Base-by-base conservation (phyloP, 306 rosid species). In the Dalbergia oliveri region DNA sequence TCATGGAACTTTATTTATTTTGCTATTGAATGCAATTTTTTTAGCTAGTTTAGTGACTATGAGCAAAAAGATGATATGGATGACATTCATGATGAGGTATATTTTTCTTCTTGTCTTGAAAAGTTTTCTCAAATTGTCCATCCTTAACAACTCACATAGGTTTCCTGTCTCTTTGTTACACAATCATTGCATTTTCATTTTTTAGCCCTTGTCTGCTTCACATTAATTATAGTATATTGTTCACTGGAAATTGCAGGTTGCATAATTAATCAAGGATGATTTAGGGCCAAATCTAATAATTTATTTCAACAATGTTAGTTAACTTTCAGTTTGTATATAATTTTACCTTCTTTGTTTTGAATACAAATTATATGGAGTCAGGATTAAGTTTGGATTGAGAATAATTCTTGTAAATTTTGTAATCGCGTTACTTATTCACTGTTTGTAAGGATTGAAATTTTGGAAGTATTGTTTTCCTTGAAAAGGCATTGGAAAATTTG, bases 221-320 rank as follows among this genome's bases (percentile, higher is more conserved):
- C 45, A 72, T 58, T 70, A 9, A 45, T 92, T 90, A 82, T 86
- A 4, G 5, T 64, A 43, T 65, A 53, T 51, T 37, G 58, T 65
- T 66, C 44, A 71, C 62, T 79, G 49, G n/a, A 44, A 70, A 66
- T 66, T 58, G 83, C 81, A 86, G 89, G 79, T 79, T 43, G 89
- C 89, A 58, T 87, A 86, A 45, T 63, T 95, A 56, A 92, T 94
- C 60, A 92, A 94, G 88, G 97, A 94, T 72, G 98, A 94, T 74
- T 88, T 94, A 60, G 92, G 98, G 97, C 97, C 98, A 54, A 92
- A 94, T 77, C 98, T 97, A 12, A 90, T 94, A 26, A 82, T 89
- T 14, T 92, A 88, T 81, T 92, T 94, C 88, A 89, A 85, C 87
- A 93, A 89, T 76, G 97, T 92, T 81, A 83, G 73, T 76, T 78